A percentile compares a stretch with the other conserved stretches of the same genome.
Evolutionary conservation across 106 monocot genomes (phyloP).

Genomic region (Triglochin maritima): DNA sequence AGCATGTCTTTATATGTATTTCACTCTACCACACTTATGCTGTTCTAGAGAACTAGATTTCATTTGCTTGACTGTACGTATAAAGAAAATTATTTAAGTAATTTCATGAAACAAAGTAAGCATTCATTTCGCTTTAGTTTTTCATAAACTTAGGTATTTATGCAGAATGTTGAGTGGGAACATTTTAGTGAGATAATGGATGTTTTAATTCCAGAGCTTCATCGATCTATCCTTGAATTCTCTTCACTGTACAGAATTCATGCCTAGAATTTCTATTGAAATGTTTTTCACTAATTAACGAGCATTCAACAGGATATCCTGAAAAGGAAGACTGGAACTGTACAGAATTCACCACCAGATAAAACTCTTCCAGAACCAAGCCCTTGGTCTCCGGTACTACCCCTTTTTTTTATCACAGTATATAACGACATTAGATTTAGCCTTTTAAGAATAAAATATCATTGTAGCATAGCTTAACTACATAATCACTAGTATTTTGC

Average conservation of each 20-base stretch:
- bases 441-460: not conserved
- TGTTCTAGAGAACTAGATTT: no score
- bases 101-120: no score
- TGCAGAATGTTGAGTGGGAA: no score
- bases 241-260: not conserved
- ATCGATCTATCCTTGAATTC: not conserved
- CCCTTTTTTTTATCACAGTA: not conserved
- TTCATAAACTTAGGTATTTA: no score
- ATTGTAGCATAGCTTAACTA: not conserved
- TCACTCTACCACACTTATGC: no score
- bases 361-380: conserved; percentile 57
- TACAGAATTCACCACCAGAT: conserved; percentile 79
- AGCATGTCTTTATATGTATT: no score
- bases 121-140: no score
- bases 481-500: not conserved
- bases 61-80: no score
- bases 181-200: no score
- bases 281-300: not conserved
- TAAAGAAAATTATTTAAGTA: no score
- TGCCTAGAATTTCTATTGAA: not conserved
- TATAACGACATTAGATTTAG: not conserved
- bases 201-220: no score
- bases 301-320: conserved; percentile 53
- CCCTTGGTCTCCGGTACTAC: conserved; percentile 86
- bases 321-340: conserved; percentile 61